Evolutionary conservation across 2,329 filamentous ascomycete species (phyloP).

Genomic region (Endoconidiophora polonica): DNA sequence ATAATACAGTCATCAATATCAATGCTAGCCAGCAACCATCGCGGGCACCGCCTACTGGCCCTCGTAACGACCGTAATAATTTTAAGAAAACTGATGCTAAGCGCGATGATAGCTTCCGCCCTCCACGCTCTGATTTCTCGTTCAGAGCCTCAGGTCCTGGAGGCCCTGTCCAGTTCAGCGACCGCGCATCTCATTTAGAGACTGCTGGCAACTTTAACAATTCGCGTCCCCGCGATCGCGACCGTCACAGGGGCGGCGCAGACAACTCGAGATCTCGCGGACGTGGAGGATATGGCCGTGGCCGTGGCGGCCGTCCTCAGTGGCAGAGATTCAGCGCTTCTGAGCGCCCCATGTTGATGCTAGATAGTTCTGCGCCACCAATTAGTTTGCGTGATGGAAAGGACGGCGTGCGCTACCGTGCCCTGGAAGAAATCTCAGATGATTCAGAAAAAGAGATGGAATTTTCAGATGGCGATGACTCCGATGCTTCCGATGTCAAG

Average conservation of each 20-base stretch:
- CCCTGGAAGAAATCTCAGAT: slow-evolving; percentile 42
- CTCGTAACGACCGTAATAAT: slow-evolving; percentile 3
- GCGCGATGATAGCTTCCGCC: slow-evolving; percentile 16
- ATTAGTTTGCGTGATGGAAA: slow-evolving; percentile 30
- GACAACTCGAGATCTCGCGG: slow-evolving; percentile 16
- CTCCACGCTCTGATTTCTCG: slow-evolving; percentile 34
- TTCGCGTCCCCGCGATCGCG: slow-evolving; percentile 10
- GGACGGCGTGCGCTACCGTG: slow-evolving; percentile 33
- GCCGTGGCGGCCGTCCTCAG: slow-evolving; percentile 16
- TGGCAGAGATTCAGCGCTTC: slow-evolving; percentile 25
- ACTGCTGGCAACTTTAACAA: slow-evolving; percentile 6
- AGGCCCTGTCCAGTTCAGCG: slow-evolving; percentile 18
- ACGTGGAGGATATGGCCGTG: slow-evolving; percentile 16
- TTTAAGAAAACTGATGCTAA: neutral
- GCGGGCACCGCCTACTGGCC: slow-evolving; percentile 1
- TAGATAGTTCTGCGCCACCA: slow-evolving; percentile 26
- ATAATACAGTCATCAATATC: slow-evolving; percentile 41
- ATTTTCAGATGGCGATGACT: slow-evolving; percentile 33
- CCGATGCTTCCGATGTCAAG: slow-evolving; percentile 16
- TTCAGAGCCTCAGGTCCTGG: slow-evolving; percentile 37
- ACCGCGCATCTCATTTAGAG: slow-evolving; percentile 14
- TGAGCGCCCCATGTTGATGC: slow-evolving; percentile 33
- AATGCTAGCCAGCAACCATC: neutral
- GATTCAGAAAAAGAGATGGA: slow-evolving; percentile 50
- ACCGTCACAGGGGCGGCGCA: slow-evolving; percentile 3